phyloP scores from a whole-genome alignment of 495 filamentous ascomycete genomes.

The Annulohypoxylon bovei region DNA sequence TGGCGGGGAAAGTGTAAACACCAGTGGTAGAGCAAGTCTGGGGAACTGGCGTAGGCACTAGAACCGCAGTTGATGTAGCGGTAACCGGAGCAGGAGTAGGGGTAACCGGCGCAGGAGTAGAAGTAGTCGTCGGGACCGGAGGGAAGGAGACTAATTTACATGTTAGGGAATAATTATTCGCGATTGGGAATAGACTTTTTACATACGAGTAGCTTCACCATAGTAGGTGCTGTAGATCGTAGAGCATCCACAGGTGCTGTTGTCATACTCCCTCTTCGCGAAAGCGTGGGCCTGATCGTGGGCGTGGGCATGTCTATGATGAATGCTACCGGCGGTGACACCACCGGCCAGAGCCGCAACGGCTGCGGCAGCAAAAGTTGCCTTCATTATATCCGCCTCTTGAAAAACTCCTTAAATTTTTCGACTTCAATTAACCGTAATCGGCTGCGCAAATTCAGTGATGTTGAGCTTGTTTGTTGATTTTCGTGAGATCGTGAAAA shows the following conservation, averaged over 20 bases:
- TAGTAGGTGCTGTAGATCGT: slow-evolving; percentile 69
- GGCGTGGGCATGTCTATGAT: slow-evolving; percentile 68
- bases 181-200: background rate
- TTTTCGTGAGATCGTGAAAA: slow-evolving; percentile 60
- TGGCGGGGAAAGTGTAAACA: slow-evolving; percentile 82
- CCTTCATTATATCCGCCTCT: slow-evolving; percentile 68
- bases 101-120: slow-evolving; percentile 37
- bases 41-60: slow-evolving; percentile 71
- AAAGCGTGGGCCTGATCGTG: slow-evolving; percentile 66
- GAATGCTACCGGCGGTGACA: slow-evolving; percentile 61
- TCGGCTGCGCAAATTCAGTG: slow-evolving; percentile 29
- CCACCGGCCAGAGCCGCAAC: slow-evolving; percentile 72
- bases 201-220: slow-evolving; percentile 69
- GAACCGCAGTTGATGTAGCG: slow-evolving; percentile 45
- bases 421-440: slow-evolving; percentile 28
- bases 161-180: slow-evolving; percentile 1
- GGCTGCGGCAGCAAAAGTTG: slow-evolving; percentile 68
- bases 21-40: slow-evolving; percentile 77
- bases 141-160: slow-evolving; percentile 49
- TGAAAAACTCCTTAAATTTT: slow-evolving; percentile 25
- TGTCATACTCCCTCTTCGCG: slow-evolving; percentile 56
- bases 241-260: slow-evolving; percentile 66
- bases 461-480: slow-evolving; percentile 48
- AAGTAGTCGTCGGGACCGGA: slow-evolving; percentile 48
- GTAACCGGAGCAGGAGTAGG: slow-evolving; percentile 36